A percentile compares a stretch with the other conserved stretches of the same genome.
Conservation (phyloP, 1,284 basidiomycete species). For the Boletus holoroseus region DNA sequence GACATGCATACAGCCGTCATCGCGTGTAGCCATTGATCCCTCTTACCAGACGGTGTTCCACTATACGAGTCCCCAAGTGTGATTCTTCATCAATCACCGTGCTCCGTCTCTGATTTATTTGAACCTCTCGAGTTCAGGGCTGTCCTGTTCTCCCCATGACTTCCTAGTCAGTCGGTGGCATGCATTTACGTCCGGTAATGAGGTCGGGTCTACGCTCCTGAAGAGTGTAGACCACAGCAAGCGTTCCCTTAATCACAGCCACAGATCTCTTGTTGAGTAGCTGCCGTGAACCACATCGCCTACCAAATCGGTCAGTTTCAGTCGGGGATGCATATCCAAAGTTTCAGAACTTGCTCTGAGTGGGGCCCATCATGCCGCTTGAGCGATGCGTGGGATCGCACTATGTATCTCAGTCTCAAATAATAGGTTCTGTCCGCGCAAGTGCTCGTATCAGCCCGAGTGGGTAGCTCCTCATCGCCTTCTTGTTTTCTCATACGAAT, state of each 20-base stretch:
- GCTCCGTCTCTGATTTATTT: background rate
- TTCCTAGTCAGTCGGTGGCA: background rate
- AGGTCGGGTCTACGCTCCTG: background rate
- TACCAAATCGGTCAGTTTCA: no score
- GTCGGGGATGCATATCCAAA: no score
- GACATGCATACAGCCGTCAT: background rate
- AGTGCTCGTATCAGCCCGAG: no score
- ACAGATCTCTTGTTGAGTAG: background rate
- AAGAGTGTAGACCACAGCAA: background rate
- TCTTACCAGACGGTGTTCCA: background rate
- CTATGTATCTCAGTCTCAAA: background rate
- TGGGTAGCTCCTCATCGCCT: background rate
- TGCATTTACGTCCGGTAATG: no score
- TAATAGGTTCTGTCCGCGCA: background rate
- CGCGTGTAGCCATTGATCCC: background rate
- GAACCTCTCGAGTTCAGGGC: background rate
- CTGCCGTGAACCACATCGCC: no score
- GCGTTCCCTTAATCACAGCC: background rate
- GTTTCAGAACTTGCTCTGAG: constrained; percentile 20
- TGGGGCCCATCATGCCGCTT: constrained; percentile 10
- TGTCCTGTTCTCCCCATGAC: background rate
- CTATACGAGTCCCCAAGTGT: background rate
- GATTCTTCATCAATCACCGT: background rate
- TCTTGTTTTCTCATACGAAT: no score
- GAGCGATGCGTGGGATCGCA: background rate